Evolutionary conservation across 306 rosid genomes (phyloP).

Genomic region (Cicer pinnatifidum): DNA sequence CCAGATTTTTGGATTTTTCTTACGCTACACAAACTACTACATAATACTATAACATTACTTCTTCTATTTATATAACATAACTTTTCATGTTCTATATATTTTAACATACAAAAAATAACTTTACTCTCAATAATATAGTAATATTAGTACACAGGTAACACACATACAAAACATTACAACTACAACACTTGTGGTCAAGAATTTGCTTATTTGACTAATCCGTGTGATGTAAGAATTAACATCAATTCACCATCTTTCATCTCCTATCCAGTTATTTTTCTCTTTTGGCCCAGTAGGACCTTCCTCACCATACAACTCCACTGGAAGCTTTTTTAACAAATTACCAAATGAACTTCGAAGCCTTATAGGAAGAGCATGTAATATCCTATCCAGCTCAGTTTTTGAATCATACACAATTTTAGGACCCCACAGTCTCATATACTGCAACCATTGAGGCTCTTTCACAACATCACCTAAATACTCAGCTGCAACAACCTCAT

Average conservation of each 20-base stretch:
- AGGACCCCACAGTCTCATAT: conserved; percentile 57
- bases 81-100: too few species aligned
- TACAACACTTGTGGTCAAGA: conserved; percentile 33
- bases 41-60: too few species aligned
- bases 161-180: neutral
- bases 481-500: conserved; percentile 51
- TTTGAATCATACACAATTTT: conserved; percentile 52
- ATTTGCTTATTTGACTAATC: conserved; percentile 21
- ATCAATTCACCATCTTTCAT: conserved; percentile 54
- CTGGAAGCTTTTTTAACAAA: conserved; percentile 48
- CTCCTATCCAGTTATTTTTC: conserved; percentile 57
- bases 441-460: conserved; percentile 59
- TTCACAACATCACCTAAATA: conserved; percentile 50
- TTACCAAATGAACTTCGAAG: conserved; percentile 39
- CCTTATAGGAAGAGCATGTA: conserved; percentile 44
- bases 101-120: too few species aligned
- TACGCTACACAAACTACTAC: neutral
- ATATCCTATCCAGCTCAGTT: conserved; percentile 52
- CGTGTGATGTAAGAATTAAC: conserved; percentile 3
- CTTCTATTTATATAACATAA: too few species aligned
- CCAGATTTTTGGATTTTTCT: neutral
- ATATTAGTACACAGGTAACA: too few species aligned
- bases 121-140: too few species aligned
- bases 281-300: conserved; percentile 61
- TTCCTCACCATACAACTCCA: conserved; percentile 54